A percentile compares a stretch with the other conserved stretches of the same genome.
These are phyloP conservation scores for Xerophyta viscosa DNA, from an alignment of 106 monocot genomes.

Conservation along the genomic window DNA sequence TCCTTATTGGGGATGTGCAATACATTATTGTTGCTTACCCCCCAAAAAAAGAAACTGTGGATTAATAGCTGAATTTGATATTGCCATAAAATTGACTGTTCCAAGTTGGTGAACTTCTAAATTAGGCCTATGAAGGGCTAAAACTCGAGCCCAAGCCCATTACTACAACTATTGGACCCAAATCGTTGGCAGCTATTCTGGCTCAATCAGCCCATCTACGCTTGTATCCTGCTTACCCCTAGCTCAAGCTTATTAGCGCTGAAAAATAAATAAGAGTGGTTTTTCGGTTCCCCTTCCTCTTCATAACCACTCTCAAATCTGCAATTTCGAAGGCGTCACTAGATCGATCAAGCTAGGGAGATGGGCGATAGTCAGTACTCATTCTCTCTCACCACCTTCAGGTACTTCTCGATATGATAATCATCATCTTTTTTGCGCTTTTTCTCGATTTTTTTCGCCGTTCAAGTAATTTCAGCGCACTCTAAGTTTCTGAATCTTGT, in stretches of 20 bases:
- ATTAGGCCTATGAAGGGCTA: too few relatives aligned
- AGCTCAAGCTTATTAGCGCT: neutral
- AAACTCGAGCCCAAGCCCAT: too few relatives aligned
- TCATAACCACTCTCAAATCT: neutral
- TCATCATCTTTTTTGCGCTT: neutral
- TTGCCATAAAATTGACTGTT: too few relatives aligned
- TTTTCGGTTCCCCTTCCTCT: neutral
- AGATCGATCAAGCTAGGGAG: neutral
- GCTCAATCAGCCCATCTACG: too few relatives aligned
- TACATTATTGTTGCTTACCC: too few relatives aligned
- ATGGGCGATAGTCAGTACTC: constrained; percentile 91
- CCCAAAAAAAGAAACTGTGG: too few relatives aligned
- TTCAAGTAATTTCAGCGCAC: neutral
- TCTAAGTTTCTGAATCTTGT: neutral
- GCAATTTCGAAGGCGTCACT: neutral
- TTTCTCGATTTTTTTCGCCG: neutral
- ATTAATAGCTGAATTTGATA: too few relatives aligned
- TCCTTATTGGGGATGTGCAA: too few relatives aligned
- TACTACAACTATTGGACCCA: too few relatives aligned
- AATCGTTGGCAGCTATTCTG: too few relatives aligned
- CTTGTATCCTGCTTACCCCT: too few relatives aligned
- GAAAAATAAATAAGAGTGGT: neutral
- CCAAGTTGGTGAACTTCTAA: too few relatives aligned
- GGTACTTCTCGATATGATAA: constrained; percentile 12
- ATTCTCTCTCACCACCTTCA: constrained; percentile 85